phyloP scores from a whole-genome alignment of 768 basidiomycete species.

The Naganishia vishniacii region DNA sequence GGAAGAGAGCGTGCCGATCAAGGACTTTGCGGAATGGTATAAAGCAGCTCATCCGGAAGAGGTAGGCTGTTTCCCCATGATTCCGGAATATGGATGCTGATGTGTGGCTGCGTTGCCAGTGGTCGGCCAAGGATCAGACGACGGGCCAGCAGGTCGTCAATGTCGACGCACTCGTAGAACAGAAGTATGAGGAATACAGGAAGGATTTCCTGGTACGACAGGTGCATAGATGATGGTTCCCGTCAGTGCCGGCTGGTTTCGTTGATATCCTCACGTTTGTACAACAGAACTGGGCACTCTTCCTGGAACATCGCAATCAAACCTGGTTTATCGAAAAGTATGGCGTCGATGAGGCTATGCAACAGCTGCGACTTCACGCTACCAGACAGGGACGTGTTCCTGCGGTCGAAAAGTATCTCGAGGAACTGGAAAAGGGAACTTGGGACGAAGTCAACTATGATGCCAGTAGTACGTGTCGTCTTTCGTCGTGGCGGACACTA shows the following conservation, averaged over 20 bases:
- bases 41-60: not conserved
- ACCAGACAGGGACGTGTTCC: slow-evolving; percentile 80
- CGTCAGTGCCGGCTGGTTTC: not conserved
- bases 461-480: slow-evolving; percentile 26
- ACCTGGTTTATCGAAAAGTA: slow-evolving; percentile 97
- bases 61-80: not conserved
- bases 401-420: slow-evolving; percentile 64
- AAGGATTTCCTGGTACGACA: slow-evolving; percentile 80
- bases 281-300: slow-evolving; percentile 82
- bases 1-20: not conserved
- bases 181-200: slow-evolving; percentile 86
- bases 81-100: not conserved
- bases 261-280: not conserved
- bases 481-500: not conserved
- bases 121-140: not conserved
- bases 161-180: slow-evolving; percentile 31
- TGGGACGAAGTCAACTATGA: slow-evolving; percentile 56
- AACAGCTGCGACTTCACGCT: slow-evolving; percentile 67
- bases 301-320: slow-evolving; percentile 89
- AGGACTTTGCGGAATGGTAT: slow-evolving; percentile 1
- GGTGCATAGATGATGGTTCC: slow-evolving; percentile 56
- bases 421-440: slow-evolving; percentile 75
- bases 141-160: slow-evolving; percentile 1
- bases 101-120: not conserved
- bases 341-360: slow-evolving; percentile 67